Evolutionary conservation across 225 moss, liverwort and hornwort genomes (phyloP).

Genomic region (Lunularia cruciata): DNA sequence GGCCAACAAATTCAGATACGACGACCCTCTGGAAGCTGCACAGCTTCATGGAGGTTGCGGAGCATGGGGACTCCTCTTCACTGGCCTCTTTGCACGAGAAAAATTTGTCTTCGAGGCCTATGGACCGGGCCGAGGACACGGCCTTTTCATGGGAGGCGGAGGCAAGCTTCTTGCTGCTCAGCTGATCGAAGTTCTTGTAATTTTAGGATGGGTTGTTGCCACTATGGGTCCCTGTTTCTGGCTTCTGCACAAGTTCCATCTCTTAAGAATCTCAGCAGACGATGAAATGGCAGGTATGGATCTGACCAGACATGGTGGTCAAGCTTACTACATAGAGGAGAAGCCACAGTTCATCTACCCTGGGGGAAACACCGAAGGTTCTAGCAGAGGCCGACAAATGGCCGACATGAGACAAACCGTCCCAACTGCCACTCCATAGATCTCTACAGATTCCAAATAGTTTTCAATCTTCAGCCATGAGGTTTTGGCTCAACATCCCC

Average conservation of each 20-base stretch:
- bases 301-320: constrained; percentile 59
- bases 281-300: constrained; percentile 77
- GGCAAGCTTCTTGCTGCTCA: constrained; percentile 60
- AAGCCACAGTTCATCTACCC: constrained; percentile 12
- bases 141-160: constrained; percentile 62
- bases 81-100: constrained; percentile 63
- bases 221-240: constrained; percentile 59
- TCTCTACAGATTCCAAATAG: no score
- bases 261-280: constrained; percentile 56
- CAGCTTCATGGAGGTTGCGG: constrained; percentile 74
- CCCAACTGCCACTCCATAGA: no score
- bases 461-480: no score
- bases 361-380: no score
- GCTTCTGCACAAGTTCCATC: constrained; percentile 34
- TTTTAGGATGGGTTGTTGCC: constrained; percentile 48
- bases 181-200: constrained; percentile 54
- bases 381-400: no score
- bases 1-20: constrained; percentile 49
- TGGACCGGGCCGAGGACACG: constrained; percentile 20
- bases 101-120: constrained; percentile 44
- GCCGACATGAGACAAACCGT: no score
- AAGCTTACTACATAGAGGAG: constrained; percentile 57
- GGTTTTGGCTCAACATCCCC: no score
- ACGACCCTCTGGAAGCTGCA: constrained; percentile 73
- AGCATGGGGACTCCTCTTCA: constrained; percentile 61